Evolutionary conservation across 2,329 filamentous ascomycete genomes (phyloP).

Genomic region (Xylariomycetidae sp.): DNA sequence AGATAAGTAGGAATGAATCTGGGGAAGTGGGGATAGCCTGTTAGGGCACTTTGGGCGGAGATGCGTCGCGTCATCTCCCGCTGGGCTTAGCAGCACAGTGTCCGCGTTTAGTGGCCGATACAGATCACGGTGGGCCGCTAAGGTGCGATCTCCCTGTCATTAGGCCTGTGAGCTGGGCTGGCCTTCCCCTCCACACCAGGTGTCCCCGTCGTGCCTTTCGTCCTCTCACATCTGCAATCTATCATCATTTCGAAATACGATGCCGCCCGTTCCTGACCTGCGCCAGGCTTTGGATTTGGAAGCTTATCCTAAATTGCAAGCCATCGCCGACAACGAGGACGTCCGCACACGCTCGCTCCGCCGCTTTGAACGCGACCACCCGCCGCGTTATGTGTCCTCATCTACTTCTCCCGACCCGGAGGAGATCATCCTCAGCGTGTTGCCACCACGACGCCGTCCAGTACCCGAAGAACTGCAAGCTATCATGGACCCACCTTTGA

Average conservation of each 20-base stretch:
- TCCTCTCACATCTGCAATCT: not conserved
- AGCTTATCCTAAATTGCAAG: too few species aligned
- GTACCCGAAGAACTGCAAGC: not conserved
- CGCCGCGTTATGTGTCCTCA: not conserved
- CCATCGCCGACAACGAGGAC: not conserved
- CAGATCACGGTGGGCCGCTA: too few species aligned
- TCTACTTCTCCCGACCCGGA: not conserved
- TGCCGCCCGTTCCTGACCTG: not conserved
- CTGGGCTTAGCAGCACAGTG: too few species aligned
- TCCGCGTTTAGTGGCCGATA: too few species aligned
- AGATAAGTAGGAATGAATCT: too few species aligned
- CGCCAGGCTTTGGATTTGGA: not conserved
- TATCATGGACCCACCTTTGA: not conserved
- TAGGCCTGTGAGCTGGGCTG: too few species aligned
- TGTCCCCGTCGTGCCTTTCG: not conserved
- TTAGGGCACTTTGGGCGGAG: too few species aligned
- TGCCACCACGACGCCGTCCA: not conserved
- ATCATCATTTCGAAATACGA: not conserved
- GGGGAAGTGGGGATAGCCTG: too few species aligned
- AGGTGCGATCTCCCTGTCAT: too few species aligned
- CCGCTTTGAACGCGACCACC: constrained; percentile 1
- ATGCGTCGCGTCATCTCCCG: too few species aligned
- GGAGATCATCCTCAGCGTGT: too few species aligned
- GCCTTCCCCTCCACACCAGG: not conserved
- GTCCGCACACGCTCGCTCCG: not conserved